Conservation (phyloP, 1,284 basidiomycete genomes). For the Apiotrichum domesticum region DNA sequence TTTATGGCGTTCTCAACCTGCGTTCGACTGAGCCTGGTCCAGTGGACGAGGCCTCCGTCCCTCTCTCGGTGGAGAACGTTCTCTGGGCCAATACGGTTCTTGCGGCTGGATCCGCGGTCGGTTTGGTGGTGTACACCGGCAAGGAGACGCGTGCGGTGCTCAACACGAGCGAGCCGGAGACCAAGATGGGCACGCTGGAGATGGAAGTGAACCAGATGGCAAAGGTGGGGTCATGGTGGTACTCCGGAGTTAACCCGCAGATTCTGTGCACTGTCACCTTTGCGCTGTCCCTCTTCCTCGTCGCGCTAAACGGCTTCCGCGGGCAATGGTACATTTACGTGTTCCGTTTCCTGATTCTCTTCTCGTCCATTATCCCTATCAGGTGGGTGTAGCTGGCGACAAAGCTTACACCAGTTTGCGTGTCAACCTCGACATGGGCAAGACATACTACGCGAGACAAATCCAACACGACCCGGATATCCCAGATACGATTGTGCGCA, state of each 20-base stretch:
- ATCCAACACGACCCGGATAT: constrained; percentile 93
- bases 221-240: constrained; percentile 57
- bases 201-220: constrained; percentile 92
- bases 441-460: constrained; percentile 92
- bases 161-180: constrained; percentile 96
- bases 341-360: constrained; percentile 93
- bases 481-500: constrained; percentile 89
- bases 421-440: constrained; percentile 99
- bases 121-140: constrained; percentile 90
- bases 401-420: constrained; percentile 60
- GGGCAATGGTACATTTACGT: constrained; percentile 96
- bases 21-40: constrained; percentile 52
- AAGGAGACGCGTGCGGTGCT: constrained; percentile 95
- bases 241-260: constrained; percentile 46
- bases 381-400: constrained; percentile 56
- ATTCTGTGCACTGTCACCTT: constrained; percentile 94
- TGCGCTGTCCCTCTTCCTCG: constrained; percentile 79
- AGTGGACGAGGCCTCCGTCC: constrained; percentile 60
- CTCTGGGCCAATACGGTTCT: constrained; percentile 98
- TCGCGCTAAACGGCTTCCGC: constrained; percentile 92
- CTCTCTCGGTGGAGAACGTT: constrained; percentile 86
- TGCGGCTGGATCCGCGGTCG: constrained; percentile 87
- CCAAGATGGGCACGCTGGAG: constrained; percentile 88
- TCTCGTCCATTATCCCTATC: constrained; percentile 98
- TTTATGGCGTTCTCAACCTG: constrained; percentile 85